phyloP scores from a whole-genome alignment of 805 yeast genomes.

The Candida orba region DNA sequence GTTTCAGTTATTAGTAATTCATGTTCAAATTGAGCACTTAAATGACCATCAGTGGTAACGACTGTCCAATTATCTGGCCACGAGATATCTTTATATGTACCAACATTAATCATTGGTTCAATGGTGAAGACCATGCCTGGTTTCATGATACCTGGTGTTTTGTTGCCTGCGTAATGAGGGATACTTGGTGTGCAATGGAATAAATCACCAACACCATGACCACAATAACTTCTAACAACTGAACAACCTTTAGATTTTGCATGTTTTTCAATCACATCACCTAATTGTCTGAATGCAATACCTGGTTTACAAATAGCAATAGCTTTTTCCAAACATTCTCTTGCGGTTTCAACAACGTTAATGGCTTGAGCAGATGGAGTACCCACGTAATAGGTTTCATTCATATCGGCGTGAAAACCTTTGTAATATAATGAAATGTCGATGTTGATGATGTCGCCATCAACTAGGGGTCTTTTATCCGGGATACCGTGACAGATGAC shows the following conservation, averaged over 20 bases:
- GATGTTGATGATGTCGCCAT: constrained; percentile 90
- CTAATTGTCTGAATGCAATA: constrained; percentile 74
- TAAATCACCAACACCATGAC: constrained; percentile 82
- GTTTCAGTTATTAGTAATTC: constrained; percentile 87
- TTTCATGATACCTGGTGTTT: constrained; percentile 87
- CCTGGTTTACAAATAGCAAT: constrained; percentile 89
- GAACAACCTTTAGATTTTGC: constrained; percentile 74
- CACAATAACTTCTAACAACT: constrained; percentile 85
- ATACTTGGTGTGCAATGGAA: constrained; percentile 92
- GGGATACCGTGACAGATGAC: constrained; percentile 97
- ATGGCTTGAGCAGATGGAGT: constrained; percentile 78
- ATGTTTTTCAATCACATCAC: constrained; percentile 80
- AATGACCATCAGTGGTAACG: constrained; percentile 80
- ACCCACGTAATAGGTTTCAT: constrained; percentile 96
- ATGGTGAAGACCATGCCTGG: constrained; percentile 96
- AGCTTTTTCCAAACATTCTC: constrained; percentile 82
- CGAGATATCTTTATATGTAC: constrained; percentile 66
- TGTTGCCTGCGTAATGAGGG: constrained; percentile 91
- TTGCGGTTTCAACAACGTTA: constrained; percentile 83
- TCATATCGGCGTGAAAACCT: constrained; percentile 91
- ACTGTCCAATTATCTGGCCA: constrained; percentile 99
- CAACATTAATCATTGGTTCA: constrained; percentile 93
- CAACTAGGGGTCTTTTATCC: constrained; percentile 76
- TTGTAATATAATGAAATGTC: constrained; percentile 81
- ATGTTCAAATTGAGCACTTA: constrained; percentile 94